These are phyloP conservation scores for Arthroderma sp. DNA, from an alignment of 2,329 filamentous ascomycete species.

Conservation along the genomic window DNA sequence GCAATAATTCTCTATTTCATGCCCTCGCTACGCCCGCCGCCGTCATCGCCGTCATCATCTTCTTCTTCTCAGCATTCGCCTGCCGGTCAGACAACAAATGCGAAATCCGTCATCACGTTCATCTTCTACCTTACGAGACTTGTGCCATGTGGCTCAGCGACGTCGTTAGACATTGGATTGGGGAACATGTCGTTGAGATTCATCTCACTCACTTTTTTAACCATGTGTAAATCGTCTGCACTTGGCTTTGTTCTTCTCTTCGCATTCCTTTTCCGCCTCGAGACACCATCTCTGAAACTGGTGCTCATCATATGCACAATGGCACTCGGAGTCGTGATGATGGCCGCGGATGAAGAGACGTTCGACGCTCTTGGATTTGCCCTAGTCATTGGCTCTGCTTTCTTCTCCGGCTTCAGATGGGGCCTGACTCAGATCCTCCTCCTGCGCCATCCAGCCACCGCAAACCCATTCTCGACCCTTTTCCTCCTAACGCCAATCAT, in stretches of 20 bases:
- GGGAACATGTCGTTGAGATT: constrained; percentile 94
- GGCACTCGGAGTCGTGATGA: constrained; percentile 89
- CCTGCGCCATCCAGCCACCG: constrained; percentile 82
- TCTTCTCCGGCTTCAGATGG: constrained; percentile 96
- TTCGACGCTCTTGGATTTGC: constrained; percentile 79
- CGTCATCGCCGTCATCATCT: background rate
- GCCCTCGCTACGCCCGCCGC: constrained; percentile 60
- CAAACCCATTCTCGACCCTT: constrained; percentile 91
- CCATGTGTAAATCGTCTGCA: constrained; percentile 98
- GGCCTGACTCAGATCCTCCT: constrained; percentile 95
- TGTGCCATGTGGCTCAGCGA: constrained; percentile 81
- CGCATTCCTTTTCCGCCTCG: constrained; percentile 84
- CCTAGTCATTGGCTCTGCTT: constrained; percentile 83
- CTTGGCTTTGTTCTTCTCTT: constrained; percentile 91
- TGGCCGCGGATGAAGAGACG: constrained; percentile 89
- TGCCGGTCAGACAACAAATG: constrained; percentile 21
- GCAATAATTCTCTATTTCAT: constrained; percentile 66
- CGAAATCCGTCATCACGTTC: constrained; percentile 38
- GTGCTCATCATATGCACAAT: constrained; percentile 80
- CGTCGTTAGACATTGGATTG: constrained; percentile 86
- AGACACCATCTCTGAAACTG: constrained; percentile 72
- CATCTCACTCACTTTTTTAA: constrained; percentile 94
- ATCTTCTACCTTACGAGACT: constrained; percentile 87
- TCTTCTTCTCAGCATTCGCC: background rate
- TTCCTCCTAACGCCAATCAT: constrained; percentile 97